Conservation (phyloP, 2,329 filamentous ascomycete genomes). For the Colletotrichum spinosum region DNA sequence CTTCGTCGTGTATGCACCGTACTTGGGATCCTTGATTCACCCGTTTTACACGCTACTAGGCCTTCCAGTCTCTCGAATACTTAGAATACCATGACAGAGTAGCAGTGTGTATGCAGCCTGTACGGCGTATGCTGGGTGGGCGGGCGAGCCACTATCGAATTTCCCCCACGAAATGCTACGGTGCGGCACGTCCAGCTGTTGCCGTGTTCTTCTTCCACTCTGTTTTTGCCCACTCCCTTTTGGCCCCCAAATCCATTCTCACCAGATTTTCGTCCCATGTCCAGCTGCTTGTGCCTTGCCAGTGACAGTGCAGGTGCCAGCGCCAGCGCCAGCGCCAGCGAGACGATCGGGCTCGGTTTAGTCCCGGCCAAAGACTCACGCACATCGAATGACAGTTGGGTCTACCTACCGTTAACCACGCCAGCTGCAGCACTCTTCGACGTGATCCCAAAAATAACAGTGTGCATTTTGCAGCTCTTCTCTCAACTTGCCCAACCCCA, state of each 20-base stretch:
- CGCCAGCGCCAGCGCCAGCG: no score
- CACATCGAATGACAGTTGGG: constrained; percentile 28
- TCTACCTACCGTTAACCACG: neutral
- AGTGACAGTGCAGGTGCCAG: no score
- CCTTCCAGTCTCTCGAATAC: no score
- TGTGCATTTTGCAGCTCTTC: neutral
- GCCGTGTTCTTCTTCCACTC: neutral
- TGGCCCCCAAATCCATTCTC: neutral
- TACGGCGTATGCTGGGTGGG: constrained; percentile 5
- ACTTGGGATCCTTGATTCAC: constrained; percentile 6
- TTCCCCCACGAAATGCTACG: constrained; percentile 34
- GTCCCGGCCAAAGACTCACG: neutral
- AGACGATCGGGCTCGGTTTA: neutral
- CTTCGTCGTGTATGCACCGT: constrained; percentile 34
- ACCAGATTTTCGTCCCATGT: no score
- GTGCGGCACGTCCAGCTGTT: constrained; percentile 8
- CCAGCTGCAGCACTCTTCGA: neutral
- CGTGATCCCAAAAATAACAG: constrained; percentile 18
- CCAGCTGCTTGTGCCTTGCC: no score
- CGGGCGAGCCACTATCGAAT: constrained; percentile 17
- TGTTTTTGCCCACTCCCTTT: neutral
- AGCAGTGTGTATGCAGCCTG: neutral
- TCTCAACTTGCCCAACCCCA: neutral
- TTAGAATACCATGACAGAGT: no score
- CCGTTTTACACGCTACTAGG: no score